Conservation (phyloP, 352 stramenopile species). For the Globisporangium cystogenes region DNA sequence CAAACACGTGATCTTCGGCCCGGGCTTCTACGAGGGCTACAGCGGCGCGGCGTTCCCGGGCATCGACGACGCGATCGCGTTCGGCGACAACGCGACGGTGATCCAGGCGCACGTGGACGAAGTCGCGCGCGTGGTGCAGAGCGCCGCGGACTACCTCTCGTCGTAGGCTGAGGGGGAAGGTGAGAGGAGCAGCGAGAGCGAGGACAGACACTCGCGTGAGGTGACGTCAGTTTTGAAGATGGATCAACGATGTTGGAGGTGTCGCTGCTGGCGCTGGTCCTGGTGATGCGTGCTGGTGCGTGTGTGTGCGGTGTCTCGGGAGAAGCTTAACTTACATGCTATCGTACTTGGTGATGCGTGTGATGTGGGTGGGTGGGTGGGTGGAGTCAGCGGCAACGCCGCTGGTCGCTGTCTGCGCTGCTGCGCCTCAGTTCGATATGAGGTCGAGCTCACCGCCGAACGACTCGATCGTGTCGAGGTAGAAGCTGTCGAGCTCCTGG, state of each 20-base stretch:
- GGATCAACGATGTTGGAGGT: no score
- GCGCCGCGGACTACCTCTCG: conserved; percentile 27
- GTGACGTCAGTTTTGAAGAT: no score
- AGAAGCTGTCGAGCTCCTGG: conserved; percentile 80
- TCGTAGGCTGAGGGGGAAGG: background rate
- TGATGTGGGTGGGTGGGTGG: no score
- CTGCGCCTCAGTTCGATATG: conserved; percentile 36
- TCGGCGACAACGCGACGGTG: conserved; percentile 24
- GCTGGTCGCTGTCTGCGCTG: no score
- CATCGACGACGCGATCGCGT: conserved; percentile 38
- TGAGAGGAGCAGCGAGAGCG: no score
- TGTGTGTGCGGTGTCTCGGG: no score
- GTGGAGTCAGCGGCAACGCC: no score
- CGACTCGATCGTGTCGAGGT: conserved; percentile 63
- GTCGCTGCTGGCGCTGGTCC: no score
- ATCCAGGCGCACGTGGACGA: conserved; percentile 45
- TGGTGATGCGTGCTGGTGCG: no score
- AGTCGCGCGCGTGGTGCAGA: conserved; percentile 26
- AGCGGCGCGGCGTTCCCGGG: conserved; percentile 41
- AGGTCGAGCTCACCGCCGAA: conserved; percentile 56
- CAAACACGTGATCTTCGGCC: conserved; percentile 59
- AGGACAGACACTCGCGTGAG: no score
- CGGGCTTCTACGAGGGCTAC: conserved; percentile 52
- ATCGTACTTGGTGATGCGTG: no score
- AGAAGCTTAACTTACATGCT: no score